These are phyloP conservation scores for Aspergillus arachidicola DNA, from an alignment of 2,329 filamentous ascomycete species.

Conservation along the genomic window DNA sequence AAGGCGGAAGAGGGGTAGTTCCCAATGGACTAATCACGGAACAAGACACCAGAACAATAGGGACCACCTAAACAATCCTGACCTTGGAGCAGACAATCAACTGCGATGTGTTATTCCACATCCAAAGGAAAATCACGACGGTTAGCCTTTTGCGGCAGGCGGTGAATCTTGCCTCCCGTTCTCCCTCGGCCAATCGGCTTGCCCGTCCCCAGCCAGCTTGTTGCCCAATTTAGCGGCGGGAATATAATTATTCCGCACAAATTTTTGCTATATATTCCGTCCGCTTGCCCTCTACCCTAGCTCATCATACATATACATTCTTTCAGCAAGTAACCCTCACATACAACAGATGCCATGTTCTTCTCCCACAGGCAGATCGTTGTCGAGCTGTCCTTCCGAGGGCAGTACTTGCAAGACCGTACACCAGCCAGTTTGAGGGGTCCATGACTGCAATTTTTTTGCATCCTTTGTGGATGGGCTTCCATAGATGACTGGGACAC, in stretches of 20 bases:
- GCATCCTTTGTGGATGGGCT: slow-evolving; percentile 40
- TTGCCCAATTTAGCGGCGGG: not conserved
- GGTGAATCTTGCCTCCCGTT: not conserved
- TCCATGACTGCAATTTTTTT: slow-evolving; percentile 36
- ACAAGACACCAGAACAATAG: slow-evolving; percentile 4
- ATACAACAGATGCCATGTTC: slow-evolving; percentile 30
- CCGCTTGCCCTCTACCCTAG: slow-evolving; percentile 13
- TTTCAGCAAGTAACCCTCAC: slow-evolving; percentile 32
- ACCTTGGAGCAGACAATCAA: not conserved
- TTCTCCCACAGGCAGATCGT: slow-evolving; percentile 27
- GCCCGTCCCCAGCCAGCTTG: not conserved
- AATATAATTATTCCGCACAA: slow-evolving; percentile 7
- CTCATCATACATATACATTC: slow-evolving; percentile 22
- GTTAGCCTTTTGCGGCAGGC: not conserved
- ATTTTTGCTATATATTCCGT: slow-evolving; percentile 24
- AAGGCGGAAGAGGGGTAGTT: not conserved
- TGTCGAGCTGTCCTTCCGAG: slow-evolving; percentile 24
- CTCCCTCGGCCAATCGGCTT: not conserved
- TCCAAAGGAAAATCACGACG: not conserved
- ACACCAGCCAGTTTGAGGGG: slow-evolving; percentile 51
- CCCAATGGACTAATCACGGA: slow-evolving; percentile 4
- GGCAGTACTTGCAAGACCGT: slow-evolving; percentile 43
- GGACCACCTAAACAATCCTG: not conserved
- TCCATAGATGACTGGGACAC: slow-evolving; percentile 52
- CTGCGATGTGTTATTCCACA: not conserved